These are phyloP conservation scores for Leccinellum rugosiceps DNA, from an alignment of 768 basidiomycete genomes.

Conservation along the genomic window DNA sequence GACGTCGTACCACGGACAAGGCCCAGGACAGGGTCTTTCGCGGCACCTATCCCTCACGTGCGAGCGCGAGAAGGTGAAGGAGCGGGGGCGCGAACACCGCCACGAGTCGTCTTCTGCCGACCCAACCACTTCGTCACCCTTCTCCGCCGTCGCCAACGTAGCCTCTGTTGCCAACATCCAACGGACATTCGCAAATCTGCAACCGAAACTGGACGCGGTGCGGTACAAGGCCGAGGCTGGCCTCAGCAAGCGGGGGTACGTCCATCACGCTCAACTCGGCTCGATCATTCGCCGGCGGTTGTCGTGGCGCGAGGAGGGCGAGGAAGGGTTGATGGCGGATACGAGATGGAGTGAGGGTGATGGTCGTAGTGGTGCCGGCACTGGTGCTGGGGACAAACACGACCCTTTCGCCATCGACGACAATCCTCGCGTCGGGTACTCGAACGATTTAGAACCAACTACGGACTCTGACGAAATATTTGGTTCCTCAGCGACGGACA, in stretches of 20 bases:
- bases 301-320: conserved; percentile 34
- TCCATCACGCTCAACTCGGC: conserved; percentile 34
- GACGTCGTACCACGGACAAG: conserved; percentile 15
- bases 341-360: conserved; percentile 27
- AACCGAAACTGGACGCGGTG: conserved; percentile 57
- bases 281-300: conserved; percentile 1
- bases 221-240: conserved; percentile 74
- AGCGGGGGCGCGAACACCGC: background rate
- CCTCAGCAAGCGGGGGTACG: conserved; percentile 56
- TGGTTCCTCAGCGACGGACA: conserved; percentile 12
- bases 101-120: background rate
- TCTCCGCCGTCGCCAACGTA: conserved; percentile 9
- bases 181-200: conserved; percentile 39
- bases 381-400: background rate
- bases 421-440: conserved; percentile 17
- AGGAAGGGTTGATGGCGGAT: conserved; percentile 37
- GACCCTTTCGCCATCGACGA: background rate
- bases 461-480: conserved; percentile 10
- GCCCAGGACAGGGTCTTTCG: conserved; percentile 21
- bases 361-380: background rate
- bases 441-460: conserved; percentile 18
- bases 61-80: conserved; percentile 12
- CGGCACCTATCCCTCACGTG: conserved; percentile 40
- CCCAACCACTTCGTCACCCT: background rate
- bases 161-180: conserved; percentile 42